Conservation (phyloP, 2,329 filamentous ascomycete genomes). For the Paecilomyces niveus region DNA sequence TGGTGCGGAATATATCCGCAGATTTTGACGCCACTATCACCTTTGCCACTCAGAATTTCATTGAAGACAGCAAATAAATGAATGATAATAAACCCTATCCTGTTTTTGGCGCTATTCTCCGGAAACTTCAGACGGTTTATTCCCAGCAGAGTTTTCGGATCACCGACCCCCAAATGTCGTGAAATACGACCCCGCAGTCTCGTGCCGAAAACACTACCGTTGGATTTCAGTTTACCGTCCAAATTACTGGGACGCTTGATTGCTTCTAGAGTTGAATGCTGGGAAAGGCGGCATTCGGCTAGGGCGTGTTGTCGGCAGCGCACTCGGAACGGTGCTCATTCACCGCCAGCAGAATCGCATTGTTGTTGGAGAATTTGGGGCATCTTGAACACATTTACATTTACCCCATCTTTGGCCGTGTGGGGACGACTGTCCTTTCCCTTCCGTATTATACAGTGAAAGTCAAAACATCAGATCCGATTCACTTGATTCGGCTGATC, state of each 20-base stretch:
- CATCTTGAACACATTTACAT: neutral
- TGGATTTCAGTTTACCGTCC: neutral
- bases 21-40: too few relatives aligned
- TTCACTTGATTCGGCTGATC: neutral
- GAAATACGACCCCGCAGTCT: neutral
- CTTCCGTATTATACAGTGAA: neutral
- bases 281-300: neutral
- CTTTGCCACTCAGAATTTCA: too few relatives aligned
- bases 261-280: neutral
- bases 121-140: too few relatives aligned
- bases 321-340: neutral
- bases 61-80: too few relatives aligned
- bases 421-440: neutral
- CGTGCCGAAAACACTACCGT: neutral
- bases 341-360: neutral
- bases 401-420: neutral
- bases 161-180: too few relatives aligned
- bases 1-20: too few relatives aligned
- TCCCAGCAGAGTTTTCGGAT: too few relatives aligned
- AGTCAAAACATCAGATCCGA: neutral
- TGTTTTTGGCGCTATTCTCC: too few relatives aligned
- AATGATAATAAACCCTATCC: too few relatives aligned
- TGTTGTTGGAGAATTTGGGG: neutral
- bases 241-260: neutral
- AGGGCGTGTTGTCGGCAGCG: neutral